phyloP scores from a whole-genome alignment of 202 grass and related monocot species.

The Setaria italica region DNA sequence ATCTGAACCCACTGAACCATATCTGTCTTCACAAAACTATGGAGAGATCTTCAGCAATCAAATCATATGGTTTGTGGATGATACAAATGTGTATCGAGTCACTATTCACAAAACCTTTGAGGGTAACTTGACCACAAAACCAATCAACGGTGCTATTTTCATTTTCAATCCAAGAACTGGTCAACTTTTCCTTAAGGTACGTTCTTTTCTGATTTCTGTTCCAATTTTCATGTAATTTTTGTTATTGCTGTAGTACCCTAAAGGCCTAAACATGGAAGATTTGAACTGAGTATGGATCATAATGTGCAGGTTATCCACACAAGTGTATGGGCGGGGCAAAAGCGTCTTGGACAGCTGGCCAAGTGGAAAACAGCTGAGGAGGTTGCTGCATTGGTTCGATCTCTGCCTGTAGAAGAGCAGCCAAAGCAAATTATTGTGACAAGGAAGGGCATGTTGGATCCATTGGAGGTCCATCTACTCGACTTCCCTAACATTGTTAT shows the following conservation, averaged over 20 bases:
- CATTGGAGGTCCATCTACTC: conserved; percentile 95
- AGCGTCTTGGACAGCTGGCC: conserved; percentile 95
- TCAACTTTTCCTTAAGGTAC: conserved; percentile 93
- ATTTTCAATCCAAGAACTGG: conserved; percentile 99
- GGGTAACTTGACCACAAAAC: conserved; percentile 97
- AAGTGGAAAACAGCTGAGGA: conserved; percentile 99
- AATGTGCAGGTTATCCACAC: conserved; percentile 92
- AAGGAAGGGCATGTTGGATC: conserved; percentile 97
- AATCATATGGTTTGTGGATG: conserved; percentile 99
- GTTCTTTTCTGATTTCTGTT: conserved; percentile 1
- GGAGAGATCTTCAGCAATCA: conserved; percentile 99
- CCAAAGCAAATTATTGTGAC: conserved; percentile 99
- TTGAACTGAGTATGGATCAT: background rate
- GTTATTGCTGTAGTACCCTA: background rate
- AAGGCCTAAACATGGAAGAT: background rate
- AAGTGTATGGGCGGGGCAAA: conserved; percentile 98
- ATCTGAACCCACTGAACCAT: conserved; percentile 96
- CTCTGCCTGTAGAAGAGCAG: conserved; percentile 95
- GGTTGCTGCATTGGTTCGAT: conserved; percentile 93
- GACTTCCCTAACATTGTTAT: conserved; percentile 99
- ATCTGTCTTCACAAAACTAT: conserved; percentile 97
- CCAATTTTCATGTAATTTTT: conserved; percentile 4
- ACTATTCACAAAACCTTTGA: conserved; percentile 99
- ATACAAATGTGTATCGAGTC: conserved; percentile 96
- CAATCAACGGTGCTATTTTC: conserved; percentile 98